These are phyloP conservation scores for Cucurbita pepo DNA, from an alignment of 306 rosid species.

Conservation along the genomic window DNA sequence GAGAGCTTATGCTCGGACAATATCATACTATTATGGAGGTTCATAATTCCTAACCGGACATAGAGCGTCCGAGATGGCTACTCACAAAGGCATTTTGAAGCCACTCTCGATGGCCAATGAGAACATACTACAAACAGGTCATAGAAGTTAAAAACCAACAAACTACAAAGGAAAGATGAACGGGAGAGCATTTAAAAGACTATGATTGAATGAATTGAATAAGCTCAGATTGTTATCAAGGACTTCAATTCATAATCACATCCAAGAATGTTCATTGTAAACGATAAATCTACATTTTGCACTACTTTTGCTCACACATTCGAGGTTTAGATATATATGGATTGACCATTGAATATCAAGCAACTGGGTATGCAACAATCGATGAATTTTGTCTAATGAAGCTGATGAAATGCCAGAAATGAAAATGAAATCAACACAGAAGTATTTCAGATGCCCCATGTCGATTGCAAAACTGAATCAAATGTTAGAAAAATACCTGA, in stretches of 20 bases:
- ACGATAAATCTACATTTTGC: not conserved
- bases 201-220: not conserved
- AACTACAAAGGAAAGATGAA: not conserved
- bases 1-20: too few species aligned
- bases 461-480: not conserved
- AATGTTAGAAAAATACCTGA: conserved; percentile 25
- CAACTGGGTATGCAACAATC: not conserved
- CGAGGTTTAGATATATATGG: not conserved
- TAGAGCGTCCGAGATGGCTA: not conserved
- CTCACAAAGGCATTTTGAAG: not conserved
- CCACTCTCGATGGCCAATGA: not conserved
- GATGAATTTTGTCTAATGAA: not conserved
- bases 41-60: too few species aligned
- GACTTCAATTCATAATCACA: not conserved
- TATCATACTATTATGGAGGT: too few species aligned
- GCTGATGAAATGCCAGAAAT: not conserved
- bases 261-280: not conserved
- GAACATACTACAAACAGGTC: not conserved
- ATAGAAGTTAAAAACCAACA: not conserved
- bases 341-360: not conserved
- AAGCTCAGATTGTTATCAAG: not conserved
- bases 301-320: not conserved
- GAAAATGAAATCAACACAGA: not conserved
- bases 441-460: not conserved
- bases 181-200: not conserved